Evolutionary conservation across 441 rosid species (phyloP), one percentile per base, ranked within the genome.

Genomic region (Populus hybrid): DNA sequence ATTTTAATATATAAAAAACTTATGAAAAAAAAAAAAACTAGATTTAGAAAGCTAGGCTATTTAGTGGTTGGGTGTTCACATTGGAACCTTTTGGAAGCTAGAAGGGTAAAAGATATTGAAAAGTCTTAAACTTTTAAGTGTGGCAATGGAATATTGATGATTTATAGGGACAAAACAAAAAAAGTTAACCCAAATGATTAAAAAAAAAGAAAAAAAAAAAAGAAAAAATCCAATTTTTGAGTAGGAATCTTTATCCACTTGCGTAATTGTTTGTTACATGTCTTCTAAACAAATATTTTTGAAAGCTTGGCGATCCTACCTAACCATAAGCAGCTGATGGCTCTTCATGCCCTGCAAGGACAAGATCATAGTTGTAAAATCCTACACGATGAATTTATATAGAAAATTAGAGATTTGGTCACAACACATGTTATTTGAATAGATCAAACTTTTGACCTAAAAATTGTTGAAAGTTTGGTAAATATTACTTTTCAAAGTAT

Each of bases 261-360:
- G 6, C 74, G 64, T 26, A 24, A 19, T 10, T 42, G 36, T 71
- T 46, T 71, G 64, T 71, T 14, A 18, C 11, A 9, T 70, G 74
- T 28, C 28, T n/a, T 38, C 75, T 71, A 65, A 46, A 70, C 21
- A 70, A 9, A 53, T 36, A 2, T 2, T 30, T 32, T 24, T 5
- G 18, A 35, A 35, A 46, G 72, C 72, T 70, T 32, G 35, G 77
- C 66, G 74, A 72, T 71, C 78, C 61, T 40, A 74, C 75, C 82
- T 26, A 57, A 72, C 72, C 9, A 34, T 35, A 36, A 9, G 12
- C 30, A 16, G 19, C 19, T 34, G 6, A 70, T 74, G 83, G 69
- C 84, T 67, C 80, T 75, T 86, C 85, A 30, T 66, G 30, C 72
- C 74, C 23, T 69, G 19, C 66, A 42, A 78, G 78, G 84, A 82